Evolutionary conservation across 2,329 filamentous ascomycete species (phyloP).

Genomic region (Sporothrix dimorphospora): DNA sequence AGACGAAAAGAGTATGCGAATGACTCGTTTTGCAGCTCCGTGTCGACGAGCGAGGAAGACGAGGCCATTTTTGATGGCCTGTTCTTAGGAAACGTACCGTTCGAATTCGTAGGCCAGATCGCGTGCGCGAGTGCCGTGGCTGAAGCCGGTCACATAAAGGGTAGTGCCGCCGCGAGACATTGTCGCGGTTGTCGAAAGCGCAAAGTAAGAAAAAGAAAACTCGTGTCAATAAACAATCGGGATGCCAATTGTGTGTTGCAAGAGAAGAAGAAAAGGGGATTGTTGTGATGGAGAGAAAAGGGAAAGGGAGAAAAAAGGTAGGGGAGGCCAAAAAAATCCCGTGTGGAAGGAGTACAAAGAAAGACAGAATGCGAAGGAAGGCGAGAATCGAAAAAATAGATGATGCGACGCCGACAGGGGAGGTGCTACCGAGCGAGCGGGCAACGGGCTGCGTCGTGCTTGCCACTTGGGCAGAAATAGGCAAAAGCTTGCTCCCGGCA

Average conservation of each 20-base stretch:
- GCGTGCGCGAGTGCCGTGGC: constrained; percentile 96
- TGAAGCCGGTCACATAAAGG: constrained; percentile 98
- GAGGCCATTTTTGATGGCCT: constrained; percentile 9
- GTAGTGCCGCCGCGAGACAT: constrained; percentile 96
- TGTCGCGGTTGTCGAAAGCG: constrained; percentile 37
- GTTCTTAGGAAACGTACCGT: constrained; percentile 75
- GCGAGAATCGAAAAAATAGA: constrained; percentile 27
- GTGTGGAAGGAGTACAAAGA: constrained; percentile 14
- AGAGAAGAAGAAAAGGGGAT: not conserved
- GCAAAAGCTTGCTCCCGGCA: constrained; percentile 2
- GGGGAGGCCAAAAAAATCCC: not conserved
- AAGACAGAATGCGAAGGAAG: constrained; percentile 21
- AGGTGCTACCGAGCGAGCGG: not conserved
- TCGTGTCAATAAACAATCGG: not conserved
- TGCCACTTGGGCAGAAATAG: constrained; percentile 14
- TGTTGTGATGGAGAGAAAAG: not conserved
- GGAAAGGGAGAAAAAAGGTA: not conserved
- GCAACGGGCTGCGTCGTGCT: constrained; percentile 5
- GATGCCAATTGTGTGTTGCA: not conserved
- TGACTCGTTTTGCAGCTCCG: not conserved
- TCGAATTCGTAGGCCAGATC: constrained; percentile 99
- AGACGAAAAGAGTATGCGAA: constrained; percentile 43
- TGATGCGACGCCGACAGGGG: constrained; percentile 24
- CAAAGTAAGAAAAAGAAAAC: constrained; percentile 23
- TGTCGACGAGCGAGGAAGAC: constrained; percentile 14